Percentiles rank a stretch among this genome's conserved stretches.
Conservation (phyloP, 352 stramenopile genomes). For the Pythium chondricola region DNA sequence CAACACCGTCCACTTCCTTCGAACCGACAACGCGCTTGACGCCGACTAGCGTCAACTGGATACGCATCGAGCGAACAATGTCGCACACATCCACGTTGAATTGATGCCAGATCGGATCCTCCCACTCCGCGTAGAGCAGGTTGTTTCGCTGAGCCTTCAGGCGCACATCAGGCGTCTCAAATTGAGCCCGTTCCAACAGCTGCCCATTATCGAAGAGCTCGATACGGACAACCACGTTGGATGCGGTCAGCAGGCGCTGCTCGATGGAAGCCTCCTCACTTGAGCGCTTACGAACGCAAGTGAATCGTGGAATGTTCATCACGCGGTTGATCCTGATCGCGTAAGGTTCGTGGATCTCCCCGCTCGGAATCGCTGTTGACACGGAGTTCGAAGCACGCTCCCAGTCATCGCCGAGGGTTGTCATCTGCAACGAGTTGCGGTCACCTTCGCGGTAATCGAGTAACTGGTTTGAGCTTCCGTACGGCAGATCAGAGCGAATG, state of each 20-base stretch:
- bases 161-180: constrained; percentile 67
- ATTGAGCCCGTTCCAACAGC: constrained; percentile 56
- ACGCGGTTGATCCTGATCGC: constrained; percentile 68
- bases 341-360: constrained; percentile 55
- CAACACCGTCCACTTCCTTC: constrained; percentile 24
- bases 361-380: constrained; percentile 41
- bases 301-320: constrained; percentile 76
- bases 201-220: constrained; percentile 73
- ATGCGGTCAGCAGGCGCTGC: constrained; percentile 39
- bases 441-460: constrained; percentile 53
- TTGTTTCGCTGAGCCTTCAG: constrained; percentile 68
- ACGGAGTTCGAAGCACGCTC: constrained; percentile 29
- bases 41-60: constrained; percentile 67
- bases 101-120: constrained; percentile 68
- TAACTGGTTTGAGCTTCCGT: constrained; percentile 45
- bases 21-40: constrained; percentile 60
- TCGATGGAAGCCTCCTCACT: constrained; percentile 60
- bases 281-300: constrained; percentile 54
- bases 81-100: constrained; percentile 71
- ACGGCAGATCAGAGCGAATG: constrained; percentile 57
- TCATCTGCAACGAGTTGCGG: constrained; percentile 68
- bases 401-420: constrained; percentile 62
- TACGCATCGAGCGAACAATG: constrained; percentile 65
- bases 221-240: constrained; percentile 68
- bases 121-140: constrained; percentile 67